Conservation (phyloP, 2,329 filamentous ascomycete genomes). For the Cadophora malorum region DNA sequence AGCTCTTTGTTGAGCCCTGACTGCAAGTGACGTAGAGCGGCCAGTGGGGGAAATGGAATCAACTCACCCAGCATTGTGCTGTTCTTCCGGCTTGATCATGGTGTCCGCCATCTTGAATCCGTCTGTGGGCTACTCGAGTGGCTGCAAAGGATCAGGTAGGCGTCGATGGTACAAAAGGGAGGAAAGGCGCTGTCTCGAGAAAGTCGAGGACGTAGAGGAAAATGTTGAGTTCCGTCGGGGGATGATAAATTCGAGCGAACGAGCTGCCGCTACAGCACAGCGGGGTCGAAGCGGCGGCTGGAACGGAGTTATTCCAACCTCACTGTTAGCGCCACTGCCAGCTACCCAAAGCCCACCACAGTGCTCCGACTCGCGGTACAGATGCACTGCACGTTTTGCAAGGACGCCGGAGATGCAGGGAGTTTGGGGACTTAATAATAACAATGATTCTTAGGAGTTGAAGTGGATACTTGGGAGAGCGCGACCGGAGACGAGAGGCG, state of each 20-base stretch:
- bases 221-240: slow-evolving; percentile 31
- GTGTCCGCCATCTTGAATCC: slow-evolving; percentile 55
- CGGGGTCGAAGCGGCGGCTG: slow-evolving; percentile 28
- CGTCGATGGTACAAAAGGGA: slow-evolving; percentile 19
- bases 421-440: background rate
- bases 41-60: slow-evolving; percentile 26
- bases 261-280: slow-evolving; percentile 23
- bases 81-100: slow-evolving; percentile 56
- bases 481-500: background rate
- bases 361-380: slow-evolving; percentile 18
- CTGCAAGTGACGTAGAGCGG: slow-evolving; percentile 40
- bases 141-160: slow-evolving; percentile 27
- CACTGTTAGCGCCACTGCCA: slow-evolving; percentile 8
- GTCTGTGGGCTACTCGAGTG: slow-evolving; percentile 1
- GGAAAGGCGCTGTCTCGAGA: slow-evolving; percentile 30
- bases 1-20: slow-evolving; percentile 23
- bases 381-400: slow-evolving; percentile 13
- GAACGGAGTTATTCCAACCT: slow-evolving; percentile 27
- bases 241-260: slow-evolving; percentile 24
- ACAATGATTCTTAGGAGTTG: background rate
- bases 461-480: background rate
- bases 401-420: background rate
- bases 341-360: slow-evolving; percentile 7
- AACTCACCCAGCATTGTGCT: slow-evolving; percentile 59
- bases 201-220: slow-evolving; percentile 25